These are phyloP conservation scores for Crotalaria pallida DNA, from an alignment of 306 rosid species.

Conservation along the genomic window DNA sequence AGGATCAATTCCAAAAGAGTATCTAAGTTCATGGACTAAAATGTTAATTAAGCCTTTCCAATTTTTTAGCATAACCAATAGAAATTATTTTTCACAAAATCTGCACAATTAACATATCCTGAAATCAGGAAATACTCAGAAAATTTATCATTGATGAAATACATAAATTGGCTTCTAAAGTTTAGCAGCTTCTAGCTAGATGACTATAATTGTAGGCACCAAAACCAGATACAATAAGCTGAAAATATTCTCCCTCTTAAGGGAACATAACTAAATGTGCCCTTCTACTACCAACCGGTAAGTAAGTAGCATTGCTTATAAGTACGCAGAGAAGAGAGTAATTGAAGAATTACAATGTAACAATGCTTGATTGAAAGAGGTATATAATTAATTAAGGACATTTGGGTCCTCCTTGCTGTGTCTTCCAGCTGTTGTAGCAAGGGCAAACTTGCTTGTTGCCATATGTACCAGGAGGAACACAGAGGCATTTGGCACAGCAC, in stretches of 20 bases:
- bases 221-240: not conserved
- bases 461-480: conserved; percentile 80
- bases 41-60: too few species aligned
- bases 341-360: not conserved
- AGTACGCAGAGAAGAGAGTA: not conserved
- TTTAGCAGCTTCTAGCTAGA: not conserved
- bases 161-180: not conserved
- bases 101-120: too few species aligned
- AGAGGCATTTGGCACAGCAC: conserved; percentile 71
- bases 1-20: too few species aligned
- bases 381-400: conserved; percentile 79
- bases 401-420: conserved; percentile 83
- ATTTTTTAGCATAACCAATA: too few species aligned
- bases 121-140: not conserved
- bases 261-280: not conserved
- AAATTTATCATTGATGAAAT: not conserved
- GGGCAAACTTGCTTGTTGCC: conserved; percentile 81
- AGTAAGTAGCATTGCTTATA: not conserved
- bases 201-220: not conserved
- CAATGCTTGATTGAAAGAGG: not conserved
- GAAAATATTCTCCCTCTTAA: not conserved
- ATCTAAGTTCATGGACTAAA: too few species aligned
- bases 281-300: not conserved
- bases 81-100: too few species aligned
- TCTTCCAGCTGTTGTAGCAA: conserved; percentile 96